Percentiles rank a stretch among this genome's conserved stretches.
Evolutionary conservation across 257 asterid genomes (phyloP).

Genomic region (Solanum acaule): DNA sequence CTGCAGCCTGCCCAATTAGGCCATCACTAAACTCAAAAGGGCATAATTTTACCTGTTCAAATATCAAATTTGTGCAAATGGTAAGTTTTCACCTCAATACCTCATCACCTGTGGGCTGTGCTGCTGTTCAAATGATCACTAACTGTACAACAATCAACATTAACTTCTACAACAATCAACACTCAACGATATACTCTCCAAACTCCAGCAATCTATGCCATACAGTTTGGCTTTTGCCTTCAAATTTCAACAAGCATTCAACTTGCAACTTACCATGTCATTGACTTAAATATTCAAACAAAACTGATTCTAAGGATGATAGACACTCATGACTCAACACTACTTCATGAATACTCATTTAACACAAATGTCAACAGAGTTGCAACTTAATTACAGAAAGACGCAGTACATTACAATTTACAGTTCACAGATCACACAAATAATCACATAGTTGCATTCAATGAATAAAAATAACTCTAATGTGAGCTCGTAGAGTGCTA

Average conservation of each 20-base stretch:
- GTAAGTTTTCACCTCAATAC: no score
- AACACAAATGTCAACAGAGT: background rate
- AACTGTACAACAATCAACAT: no score
- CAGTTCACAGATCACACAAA: background rate
- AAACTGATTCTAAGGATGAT: background rate
- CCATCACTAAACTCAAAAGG: no score
- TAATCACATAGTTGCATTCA: background rate
- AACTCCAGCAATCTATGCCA: no score
- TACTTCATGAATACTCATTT: background rate
- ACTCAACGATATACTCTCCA: no score
- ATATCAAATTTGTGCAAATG: no score
- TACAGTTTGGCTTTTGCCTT: background rate
- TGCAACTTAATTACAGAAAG: background rate
- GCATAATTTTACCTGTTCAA: no score
- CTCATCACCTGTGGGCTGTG: no score
- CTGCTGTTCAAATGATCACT: no score
- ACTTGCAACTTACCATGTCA: background rate
- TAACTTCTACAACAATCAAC: no score
- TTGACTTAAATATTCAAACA: background rate
- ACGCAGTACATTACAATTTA: background rate
- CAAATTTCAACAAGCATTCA: background rate
- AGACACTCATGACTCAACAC: background rate
- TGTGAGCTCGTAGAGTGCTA: slow-evolving; percentile 15
- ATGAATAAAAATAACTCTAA: background rate
- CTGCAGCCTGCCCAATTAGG: no score